These are phyloP conservation scores for Endoconidiophora polonica DNA, from an alignment of 2,329 filamentous ascomycete genomes.

Conservation along the genomic window DNA sequence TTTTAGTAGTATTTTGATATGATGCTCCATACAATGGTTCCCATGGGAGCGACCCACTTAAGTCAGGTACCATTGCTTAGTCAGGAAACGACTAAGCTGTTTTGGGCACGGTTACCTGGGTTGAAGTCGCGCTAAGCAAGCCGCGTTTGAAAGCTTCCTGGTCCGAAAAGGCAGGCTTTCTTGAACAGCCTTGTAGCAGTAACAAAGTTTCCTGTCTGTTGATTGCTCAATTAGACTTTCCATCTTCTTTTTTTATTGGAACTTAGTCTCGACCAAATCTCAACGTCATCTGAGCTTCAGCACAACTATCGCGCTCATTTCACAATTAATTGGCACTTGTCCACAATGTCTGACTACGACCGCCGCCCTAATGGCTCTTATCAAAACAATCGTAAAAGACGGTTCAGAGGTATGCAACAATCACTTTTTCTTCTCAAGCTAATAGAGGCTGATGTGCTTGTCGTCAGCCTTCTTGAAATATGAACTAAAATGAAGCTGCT, in stretches of 20 bases:
- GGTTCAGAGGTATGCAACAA: conserved; percentile 50
- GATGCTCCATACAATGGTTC: neutral
- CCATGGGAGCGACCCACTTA: neutral
- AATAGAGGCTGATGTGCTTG: neutral
- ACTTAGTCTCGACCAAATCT: neutral
- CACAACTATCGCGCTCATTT: neutral
- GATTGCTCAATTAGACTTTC: conserved; percentile 1
- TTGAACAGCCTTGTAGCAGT: too few species aligned
- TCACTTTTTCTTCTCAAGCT: neutral
- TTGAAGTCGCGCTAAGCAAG: conserved; percentile 1
- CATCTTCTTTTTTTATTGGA: neutral
- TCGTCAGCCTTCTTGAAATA: neutral
- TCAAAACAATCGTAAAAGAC: conserved; percentile 53
- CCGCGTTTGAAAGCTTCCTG: neutral
- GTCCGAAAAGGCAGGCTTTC: too few species aligned
- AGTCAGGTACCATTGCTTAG: neutral
- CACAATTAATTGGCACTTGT: neutral
- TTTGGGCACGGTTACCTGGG: conserved; percentile 8
- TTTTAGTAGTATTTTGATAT: too few species aligned
- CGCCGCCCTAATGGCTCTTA: conserved; percentile 30
- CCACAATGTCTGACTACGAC: conserved; percentile 39
- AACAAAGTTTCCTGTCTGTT: conserved; percentile 3
- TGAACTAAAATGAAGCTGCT: neutral
- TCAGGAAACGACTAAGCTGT: neutral
- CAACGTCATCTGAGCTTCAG: neutral